Conservation (phyloP, 2,329 filamentous ascomycete species). For the Pseudogymnoascus sp. region DNA sequence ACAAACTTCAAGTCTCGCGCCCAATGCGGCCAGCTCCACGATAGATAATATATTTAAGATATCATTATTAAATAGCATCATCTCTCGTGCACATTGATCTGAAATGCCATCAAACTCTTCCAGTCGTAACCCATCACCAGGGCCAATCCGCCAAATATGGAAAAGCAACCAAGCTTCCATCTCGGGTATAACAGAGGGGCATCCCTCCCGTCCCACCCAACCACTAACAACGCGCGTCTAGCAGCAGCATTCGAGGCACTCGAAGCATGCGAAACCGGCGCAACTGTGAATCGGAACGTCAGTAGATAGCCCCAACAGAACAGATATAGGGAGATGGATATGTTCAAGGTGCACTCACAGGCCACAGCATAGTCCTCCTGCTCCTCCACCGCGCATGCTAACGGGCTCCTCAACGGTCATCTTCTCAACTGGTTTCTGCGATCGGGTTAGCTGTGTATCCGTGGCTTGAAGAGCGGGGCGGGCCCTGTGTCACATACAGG, state of each 20-base stretch:
- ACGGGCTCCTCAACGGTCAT: constrained; percentile 15
- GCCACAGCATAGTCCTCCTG: constrained; percentile 21
- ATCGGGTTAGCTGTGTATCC: background rate
- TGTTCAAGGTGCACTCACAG: constrained; percentile 14
- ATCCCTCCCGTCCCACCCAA: background rate
- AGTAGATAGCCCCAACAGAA: background rate
- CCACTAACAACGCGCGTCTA: constrained; percentile 6
- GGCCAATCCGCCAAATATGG: constrained; percentile 12
- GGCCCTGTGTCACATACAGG: constrained; percentile 15
- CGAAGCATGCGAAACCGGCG: constrained; percentile 22
- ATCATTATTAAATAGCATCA: constrained; percentile 1
- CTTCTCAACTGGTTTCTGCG: constrained; percentile 13
- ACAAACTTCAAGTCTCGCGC: background rate
- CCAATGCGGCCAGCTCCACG: background rate
- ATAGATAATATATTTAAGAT: background rate
- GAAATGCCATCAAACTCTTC: background rate
- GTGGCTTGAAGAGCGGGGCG: background rate
- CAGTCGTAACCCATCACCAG: constrained; percentile 3
- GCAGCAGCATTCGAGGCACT: constrained; percentile 22
- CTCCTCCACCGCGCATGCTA: constrained; percentile 20
- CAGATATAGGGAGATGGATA: background rate
- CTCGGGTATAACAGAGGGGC: background rate
- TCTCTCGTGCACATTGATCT: background rate
- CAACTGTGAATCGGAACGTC: constrained; percentile 13
- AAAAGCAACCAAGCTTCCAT: background rate